These are phyloP conservation scores for Gentiana straminea DNA, from an alignment of 257 asterid genomes.

Conservation along the genomic window DNA sequence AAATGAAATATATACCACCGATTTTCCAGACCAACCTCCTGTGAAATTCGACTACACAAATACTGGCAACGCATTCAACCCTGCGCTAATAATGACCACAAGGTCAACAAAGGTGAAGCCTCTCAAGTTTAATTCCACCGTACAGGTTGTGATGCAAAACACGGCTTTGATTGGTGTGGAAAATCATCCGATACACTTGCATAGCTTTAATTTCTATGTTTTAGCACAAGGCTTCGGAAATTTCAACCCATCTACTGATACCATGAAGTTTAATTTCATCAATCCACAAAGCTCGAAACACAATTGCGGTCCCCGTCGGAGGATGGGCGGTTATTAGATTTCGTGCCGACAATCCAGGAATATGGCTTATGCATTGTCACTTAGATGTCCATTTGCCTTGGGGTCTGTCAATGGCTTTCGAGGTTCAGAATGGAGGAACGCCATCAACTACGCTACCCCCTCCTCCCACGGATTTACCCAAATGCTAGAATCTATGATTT, in stretches of 20 bases:
- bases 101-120: conserved; percentile 36
- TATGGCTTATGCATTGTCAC: conserved; percentile 66
- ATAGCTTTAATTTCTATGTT: conserved; percentile 48
- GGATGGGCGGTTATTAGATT: conserved; percentile 68
- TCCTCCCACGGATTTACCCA: conserved; percentile 56
- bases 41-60: conserved; percentile 39
- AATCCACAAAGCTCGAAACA: conserved; percentile 59
- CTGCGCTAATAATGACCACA: conserved; percentile 37
- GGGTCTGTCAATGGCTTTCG: conserved; percentile 48
- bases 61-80: conserved; percentile 46
- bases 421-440: conserved; percentile 52
- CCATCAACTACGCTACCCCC: conserved; percentile 27
- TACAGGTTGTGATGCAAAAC: conserved; percentile 52
- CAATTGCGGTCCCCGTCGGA: conserved; percentile 58
- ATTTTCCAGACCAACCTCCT: conserved; percentile 50
- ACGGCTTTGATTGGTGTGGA: conserved; percentile 49
- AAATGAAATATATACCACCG: conserved; percentile 33
- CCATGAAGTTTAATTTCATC: conserved; percentile 35
- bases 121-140: conserved; percentile 38
- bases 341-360: conserved; percentile 65
- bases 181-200: conserved; percentile 63
- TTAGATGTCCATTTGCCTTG: conserved; percentile 54
- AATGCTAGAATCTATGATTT: conserved; percentile 17
- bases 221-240: conserved; percentile 61
- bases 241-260: conserved; percentile 31